These are phyloP conservation scores for Fusarium domesticum DNA, from an alignment of 2,329 filamentous ascomycete species.

Conservation along the genomic window DNA sequence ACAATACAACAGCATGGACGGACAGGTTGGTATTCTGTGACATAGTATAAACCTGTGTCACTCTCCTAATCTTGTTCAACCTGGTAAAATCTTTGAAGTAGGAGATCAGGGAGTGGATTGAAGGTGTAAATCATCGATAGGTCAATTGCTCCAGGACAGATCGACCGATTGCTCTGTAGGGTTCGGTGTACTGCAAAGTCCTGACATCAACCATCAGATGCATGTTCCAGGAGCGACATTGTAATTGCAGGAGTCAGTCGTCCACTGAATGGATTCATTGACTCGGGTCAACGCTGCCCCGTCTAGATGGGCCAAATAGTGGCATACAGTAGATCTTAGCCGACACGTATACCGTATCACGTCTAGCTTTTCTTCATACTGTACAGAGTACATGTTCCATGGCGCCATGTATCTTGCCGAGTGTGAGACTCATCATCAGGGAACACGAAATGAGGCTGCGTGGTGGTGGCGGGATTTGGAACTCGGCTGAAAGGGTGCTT, in stretches of 20 bases:
- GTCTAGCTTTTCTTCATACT: conserved; percentile 17
- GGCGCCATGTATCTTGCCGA: conserved; percentile 5
- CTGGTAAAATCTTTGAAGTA: conserved; percentile 16
- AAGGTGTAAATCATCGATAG: conserved; percentile 19
- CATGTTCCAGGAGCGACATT: background rate
- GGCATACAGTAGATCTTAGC: conserved; percentile 9
- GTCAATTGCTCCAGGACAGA: conserved; percentile 22
- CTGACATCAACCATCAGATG: background rate
- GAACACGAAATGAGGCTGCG: conserved; percentile 22
- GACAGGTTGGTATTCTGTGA: conserved; percentile 1
- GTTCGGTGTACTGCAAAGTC: conserved; percentile 10
- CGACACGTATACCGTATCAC: conserved; percentile 19
- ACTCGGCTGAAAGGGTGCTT: conserved; percentile 28
- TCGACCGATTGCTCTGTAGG: conserved; percentile 19
- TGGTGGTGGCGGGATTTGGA: conserved; percentile 26
- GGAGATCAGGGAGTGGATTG: conserved; percentile 15
- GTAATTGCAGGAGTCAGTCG: conserved; percentile 3
- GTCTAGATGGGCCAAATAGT: conserved; percentile 24
- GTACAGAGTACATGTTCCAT: conserved; percentile 11
- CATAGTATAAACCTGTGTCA: conserved; percentile 15
- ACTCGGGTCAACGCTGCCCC: conserved; percentile 17
- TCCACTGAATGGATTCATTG: conserved; percentile 7
- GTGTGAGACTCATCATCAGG: conserved; percentile 5
- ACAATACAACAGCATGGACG: conserved; percentile 3
- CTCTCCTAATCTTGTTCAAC: conserved; percentile 3